Conservation (phyloP, 495 filamentous ascomycete species). For the Bombardia bombarda region DNA sequence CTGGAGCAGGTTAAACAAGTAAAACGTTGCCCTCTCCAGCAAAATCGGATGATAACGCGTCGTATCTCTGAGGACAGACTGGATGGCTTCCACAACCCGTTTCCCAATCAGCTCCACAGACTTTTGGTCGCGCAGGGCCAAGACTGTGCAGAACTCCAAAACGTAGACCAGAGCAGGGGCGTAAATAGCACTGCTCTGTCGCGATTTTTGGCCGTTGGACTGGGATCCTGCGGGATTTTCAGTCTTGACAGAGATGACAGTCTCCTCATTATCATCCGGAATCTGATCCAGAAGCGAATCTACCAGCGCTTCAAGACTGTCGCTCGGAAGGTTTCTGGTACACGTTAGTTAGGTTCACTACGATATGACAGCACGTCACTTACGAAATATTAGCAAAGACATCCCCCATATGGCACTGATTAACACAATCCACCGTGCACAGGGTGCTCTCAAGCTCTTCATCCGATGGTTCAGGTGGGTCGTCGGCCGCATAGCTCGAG, state of each 20-base stretch:
- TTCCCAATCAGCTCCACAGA: constrained; percentile 68
- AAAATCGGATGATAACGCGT: constrained; percentile 69
- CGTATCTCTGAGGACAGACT: constrained; percentile 73
- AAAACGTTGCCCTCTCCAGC: constrained; percentile 76
- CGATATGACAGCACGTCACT: constrained; percentile 20
- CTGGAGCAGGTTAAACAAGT: constrained; percentile 74
- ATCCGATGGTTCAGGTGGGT: constrained; percentile 93
- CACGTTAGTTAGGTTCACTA: constrained; percentile 3
- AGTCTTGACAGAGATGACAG: constrained; percentile 80
- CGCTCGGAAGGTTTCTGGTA: constrained; percentile 57
- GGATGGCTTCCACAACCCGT: constrained; percentile 67
- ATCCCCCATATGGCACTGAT: constrained; percentile 75
- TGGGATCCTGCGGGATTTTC: constrained; percentile 57
- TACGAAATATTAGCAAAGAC: constrained; percentile 81
- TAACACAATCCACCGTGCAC: constrained; percentile 89
- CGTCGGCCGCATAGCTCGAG: constrained; percentile 96
- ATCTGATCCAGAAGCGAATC: constrained; percentile 70
- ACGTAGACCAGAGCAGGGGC: constrained; percentile 82
- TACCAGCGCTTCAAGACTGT: constrained; percentile 59
- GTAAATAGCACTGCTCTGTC: constrained; percentile 54
- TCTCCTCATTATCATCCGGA: constrained; percentile 73
- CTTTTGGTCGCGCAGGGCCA: constrained; percentile 68
- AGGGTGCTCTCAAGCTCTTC: constrained; percentile 95
- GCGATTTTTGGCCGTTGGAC: constrained; percentile 49
- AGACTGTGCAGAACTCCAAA: constrained; percentile 78